Evolutionary conservation across 805 yeast genomes (phyloP), one percentile per base, ranked within the genome.

Genomic region (Schwanniomyces occidentalis): DNA sequence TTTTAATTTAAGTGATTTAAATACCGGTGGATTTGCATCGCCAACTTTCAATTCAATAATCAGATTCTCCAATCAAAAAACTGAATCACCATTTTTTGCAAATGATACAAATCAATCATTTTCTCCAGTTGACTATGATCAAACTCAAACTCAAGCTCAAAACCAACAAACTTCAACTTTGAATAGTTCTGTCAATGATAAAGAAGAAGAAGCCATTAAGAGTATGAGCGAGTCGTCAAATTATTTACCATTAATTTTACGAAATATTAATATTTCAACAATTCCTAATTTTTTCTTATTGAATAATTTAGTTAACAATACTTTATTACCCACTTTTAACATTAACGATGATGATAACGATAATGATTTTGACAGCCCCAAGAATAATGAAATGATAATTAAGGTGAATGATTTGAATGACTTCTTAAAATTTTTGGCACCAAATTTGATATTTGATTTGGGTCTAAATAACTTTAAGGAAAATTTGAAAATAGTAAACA

Each of bases 221-320:
- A 30, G 37, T 16, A 39, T 47, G 2, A 44, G 61, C 2, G 71
- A 67, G 34, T 58, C 72, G 0, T 61, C 85, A 5, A 83, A 81
- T 44, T 80, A 81, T 58, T 55, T 84, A 21, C 90, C 89, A 2
- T 77, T 85, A 56, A 65, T 85, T 8, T 56, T 85, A 17, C 61
- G 90, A 39, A 76, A 80, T 26, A 74, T 82, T 39, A 81, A 86
- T 13, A 64, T 81, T 0, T 65, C 72, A 27, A 73, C 85, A 0
- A 77, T 85, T 8, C 91, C 95, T 0, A 63, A 68, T 10, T 47
- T 53, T 9, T 78, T 79, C 42, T 57, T 73, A 25, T 41, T 61
- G 8, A 60, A 65, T 13, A 67, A 60, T 35, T 30, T 38, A 16
- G 25, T 38, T 4, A 30, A 30, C 6, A 33, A 34, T n/a, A 41